Evolutionary conservation across 441 rosid species (phyloP).

Genomic region (Erodium chrysanthum): DNA sequence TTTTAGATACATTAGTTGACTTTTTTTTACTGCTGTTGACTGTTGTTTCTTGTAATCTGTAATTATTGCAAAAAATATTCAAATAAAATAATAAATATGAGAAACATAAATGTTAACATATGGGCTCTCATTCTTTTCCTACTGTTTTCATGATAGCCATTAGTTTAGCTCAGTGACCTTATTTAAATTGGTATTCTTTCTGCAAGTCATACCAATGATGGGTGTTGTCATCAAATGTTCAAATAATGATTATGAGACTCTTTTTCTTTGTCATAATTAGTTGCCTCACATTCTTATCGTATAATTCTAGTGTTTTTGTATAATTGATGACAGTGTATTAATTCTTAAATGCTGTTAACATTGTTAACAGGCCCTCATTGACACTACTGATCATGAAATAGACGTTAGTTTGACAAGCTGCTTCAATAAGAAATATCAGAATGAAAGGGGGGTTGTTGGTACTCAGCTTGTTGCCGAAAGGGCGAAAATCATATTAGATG

Average conservation of each 20-base stretch:
- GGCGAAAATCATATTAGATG: slow-evolving; percentile 78
- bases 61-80: not conserved
- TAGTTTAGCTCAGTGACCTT: not conserved
- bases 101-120: not conserved
- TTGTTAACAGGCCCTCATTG: slow-evolving; percentile 55
- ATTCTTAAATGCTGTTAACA: slow-evolving; percentile 22
- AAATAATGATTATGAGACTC: not conserved
- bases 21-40: not conserved
- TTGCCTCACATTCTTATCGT: not conserved
- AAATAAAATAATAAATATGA: not conserved
- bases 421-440: slow-evolving; percentile 42
- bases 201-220: not conserved
- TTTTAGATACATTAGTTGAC: not conserved
- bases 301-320: not conserved
- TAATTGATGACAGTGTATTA: slow-evolving; percentile 9
- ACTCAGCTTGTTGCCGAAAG: slow-evolving; percentile 80
- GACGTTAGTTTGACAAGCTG: slow-evolving; percentile 54
- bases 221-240: not conserved
- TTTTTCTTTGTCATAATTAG: slow-evolving; percentile 4
- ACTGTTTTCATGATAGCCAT: not conserved
- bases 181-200: not conserved
- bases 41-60: not conserved
- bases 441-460: slow-evolving; percentile 70
- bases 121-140: not conserved
- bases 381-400: slow-evolving; percentile 72